Conservation (phyloP, 139 green algal genomes). For the Microglena sp. region DNA sequence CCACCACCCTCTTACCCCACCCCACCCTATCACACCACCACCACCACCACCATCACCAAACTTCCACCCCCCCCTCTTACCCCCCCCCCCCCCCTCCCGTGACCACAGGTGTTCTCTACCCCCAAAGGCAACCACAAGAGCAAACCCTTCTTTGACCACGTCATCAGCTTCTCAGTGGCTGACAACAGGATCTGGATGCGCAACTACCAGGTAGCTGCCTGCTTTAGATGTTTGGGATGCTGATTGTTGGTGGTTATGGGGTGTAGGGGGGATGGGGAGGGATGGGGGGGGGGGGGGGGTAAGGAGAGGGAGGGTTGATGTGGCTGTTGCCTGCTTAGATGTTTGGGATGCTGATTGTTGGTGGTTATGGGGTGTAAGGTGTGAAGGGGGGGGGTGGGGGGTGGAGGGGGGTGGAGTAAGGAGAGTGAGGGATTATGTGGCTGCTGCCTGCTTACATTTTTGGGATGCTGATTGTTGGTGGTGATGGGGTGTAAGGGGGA, state of each 20-base stretch:
- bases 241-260: conserved; percentile 2
- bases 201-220: conserved; percentile 88
- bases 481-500: neutral
- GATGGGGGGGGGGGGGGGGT: neutral
- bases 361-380: neutral
- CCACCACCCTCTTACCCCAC: too few relatives aligned
- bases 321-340: too few relatives aligned
- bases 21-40: too few relatives aligned
- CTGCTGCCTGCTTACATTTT: too few relatives aligned
- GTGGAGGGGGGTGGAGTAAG: too few relatives aligned
- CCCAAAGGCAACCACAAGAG: conserved; percentile 76
- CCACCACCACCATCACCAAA: too few relatives aligned
- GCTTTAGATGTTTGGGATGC: neutral
- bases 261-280: neutral
- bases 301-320: neutral
- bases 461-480: neutral
- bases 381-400: neutral
- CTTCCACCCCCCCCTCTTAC: too few relatives aligned
- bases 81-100: neutral
- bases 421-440: neutral
- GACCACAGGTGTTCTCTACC: conserved; percentile 66
- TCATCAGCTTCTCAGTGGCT: conserved; percentile 75
- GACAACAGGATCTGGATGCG: conserved; percentile 90
- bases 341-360: neutral
- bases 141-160: conserved; percentile 98